Base-by-base conservation (phyloP, 768 basidiomycete genomes). In the Punctularia strigosozonata region DNA sequence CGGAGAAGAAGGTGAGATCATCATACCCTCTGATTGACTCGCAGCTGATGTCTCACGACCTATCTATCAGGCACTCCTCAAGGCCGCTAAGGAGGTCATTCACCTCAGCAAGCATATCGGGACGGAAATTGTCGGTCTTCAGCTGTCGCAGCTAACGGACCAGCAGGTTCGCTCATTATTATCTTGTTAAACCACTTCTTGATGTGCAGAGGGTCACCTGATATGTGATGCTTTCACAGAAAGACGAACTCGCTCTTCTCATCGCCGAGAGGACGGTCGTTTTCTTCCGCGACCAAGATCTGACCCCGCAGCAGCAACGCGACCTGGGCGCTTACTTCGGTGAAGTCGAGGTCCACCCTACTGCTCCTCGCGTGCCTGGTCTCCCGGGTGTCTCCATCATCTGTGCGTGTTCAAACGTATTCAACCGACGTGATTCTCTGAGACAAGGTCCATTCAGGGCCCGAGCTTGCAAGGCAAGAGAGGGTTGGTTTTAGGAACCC, bases 201-300 rank as follows among this genome's bases (percentile, higher is more conserved):
- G n/a, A n/a, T n/a, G n/a, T n/a, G n/a, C n/a, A n/a, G n/a, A n/a
- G n/a, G n/a, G n/a, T n/a, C n/a, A n/a, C n/a, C n/a, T n/a, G n/a
- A n/a, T n/a, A n/a, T n/a, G n/a, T n/a, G n/a, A n/a, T n/a, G n/a
- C n/a, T n/a, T n/a, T n/a, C n/a, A n/a, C n/a, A n/a, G 12, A 13
- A 13, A 19, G 64, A 75, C 44, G 71, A 73, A 46, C 64, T 73
- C 22, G 71, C 70, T 4, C 58, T 74, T 4, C 64, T 59, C 41
- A 58, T 68, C 25, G 74, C 69, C 1, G 66, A 75, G 53, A 51
- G 71, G 31, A 74, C 72, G 52, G 61, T 75, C 24, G 50, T 77
- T 7, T 36, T 74, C 5, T 73, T 75, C 63, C 65, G 74, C 15
- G 65, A 76, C 53, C 75, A 77, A 45, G 69, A 77, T 52, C 75